Conservation (phyloP, 352 stramenopile genomes). For the Phytophthora agathidicida region DNA sequence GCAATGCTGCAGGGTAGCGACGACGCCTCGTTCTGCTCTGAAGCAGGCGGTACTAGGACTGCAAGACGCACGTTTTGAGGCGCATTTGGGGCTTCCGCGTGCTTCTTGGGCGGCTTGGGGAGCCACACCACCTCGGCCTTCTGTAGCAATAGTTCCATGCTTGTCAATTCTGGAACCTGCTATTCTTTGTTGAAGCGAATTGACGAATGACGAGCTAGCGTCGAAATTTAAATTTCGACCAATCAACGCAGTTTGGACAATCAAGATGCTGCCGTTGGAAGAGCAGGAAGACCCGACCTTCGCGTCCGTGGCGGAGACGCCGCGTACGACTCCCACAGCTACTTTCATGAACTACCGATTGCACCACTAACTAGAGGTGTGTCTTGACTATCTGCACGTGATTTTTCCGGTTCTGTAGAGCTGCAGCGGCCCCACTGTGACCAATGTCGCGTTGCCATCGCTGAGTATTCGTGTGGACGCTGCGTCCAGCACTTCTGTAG, state of each 20-base stretch:
- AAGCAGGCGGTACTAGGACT: constrained; percentile 20
- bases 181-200: constrained; percentile 29
- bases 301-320: constrained; percentile 34
- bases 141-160: constrained; percentile 49
- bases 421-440: constrained; percentile 53
- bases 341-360: not conserved
- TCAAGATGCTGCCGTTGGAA: constrained; percentile 39
- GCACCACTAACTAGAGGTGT: not conserved
- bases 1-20: constrained; percentile 45
- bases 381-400: not conserved
- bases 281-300: constrained; percentile 47
- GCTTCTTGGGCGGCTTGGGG: constrained; percentile 18
- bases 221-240: constrained; percentile 10
- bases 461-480: constrained; percentile 47
- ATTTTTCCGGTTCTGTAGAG: constrained; percentile 27
- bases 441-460: constrained; percentile 42
- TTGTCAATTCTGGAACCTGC: constrained; percentile 6
- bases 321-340: constrained; percentile 26
- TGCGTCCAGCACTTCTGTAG: constrained; percentile 56
- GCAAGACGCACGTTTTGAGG: constrained; percentile 10
- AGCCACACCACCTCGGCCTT: constrained; percentile 38
- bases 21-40: constrained; percentile 18
- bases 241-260: constrained; percentile 20
- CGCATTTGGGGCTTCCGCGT: not conserved
- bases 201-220: constrained; percentile 7